phyloP scores from a whole-genome alignment of 768 basidiomycete species.

The Rhodotorula taiwanensis region DNA sequence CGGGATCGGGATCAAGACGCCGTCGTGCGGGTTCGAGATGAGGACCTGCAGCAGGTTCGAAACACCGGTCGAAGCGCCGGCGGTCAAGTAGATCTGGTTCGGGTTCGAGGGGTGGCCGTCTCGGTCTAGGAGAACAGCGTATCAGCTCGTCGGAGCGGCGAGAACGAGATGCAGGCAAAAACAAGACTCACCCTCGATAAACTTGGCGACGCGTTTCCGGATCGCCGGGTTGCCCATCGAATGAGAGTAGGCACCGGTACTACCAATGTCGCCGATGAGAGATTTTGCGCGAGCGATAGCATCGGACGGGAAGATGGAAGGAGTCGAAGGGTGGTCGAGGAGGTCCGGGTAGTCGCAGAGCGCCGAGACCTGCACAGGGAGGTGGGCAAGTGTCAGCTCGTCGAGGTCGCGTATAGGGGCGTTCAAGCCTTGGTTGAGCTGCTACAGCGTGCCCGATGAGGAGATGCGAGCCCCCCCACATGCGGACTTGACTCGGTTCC shows the following conservation, averaged over 20 bases:
- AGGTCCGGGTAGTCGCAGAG: conserved; percentile 87
- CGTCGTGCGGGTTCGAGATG: conserved; percentile 60
- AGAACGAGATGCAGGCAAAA: background rate
- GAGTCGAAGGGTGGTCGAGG: conserved; percentile 58
- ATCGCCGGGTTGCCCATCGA: conserved; percentile 87
- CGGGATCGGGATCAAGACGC: conserved; percentile 90
- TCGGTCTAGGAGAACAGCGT: conserved; percentile 55
- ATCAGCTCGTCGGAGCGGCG: background rate
- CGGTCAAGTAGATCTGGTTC: conserved; percentile 84
- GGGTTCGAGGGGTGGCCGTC: conserved; percentile 81
- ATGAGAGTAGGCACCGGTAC: conserved; percentile 90
- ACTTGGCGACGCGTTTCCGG: conserved; percentile 77
- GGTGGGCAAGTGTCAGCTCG: background rate
- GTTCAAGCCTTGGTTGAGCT: too few relatives aligned
- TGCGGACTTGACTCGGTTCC: background rate
- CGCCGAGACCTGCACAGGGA: conserved; percentile 65
- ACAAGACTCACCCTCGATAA: conserved; percentile 63
- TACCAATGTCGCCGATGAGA: conserved; percentile 77
- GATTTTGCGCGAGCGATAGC: conserved; percentile 74
- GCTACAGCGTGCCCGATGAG: background rate
- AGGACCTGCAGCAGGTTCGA: conserved; percentile 74
- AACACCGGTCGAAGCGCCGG: conserved; percentile 91
- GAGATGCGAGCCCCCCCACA: background rate
- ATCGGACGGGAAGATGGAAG: conserved; percentile 73
- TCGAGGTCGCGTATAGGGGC: background rate